Conservation (phyloP, 257 asterid genomes). For the Hygrophila difformis region DNA sequence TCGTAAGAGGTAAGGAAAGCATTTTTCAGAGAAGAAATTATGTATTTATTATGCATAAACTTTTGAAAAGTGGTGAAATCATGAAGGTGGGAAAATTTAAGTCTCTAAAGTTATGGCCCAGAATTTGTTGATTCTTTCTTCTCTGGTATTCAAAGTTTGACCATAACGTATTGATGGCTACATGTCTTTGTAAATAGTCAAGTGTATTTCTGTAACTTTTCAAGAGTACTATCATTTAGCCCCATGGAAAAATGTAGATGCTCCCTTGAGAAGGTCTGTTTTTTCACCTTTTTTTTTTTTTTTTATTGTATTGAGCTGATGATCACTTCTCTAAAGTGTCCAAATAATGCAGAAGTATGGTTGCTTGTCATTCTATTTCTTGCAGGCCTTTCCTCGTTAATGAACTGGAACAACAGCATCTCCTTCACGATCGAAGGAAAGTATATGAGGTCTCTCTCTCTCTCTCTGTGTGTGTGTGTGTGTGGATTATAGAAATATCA, state of each 20-base stretch:
- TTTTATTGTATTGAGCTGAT: not conserved
- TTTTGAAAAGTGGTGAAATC: too few species aligned
- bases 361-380: slow-evolving; percentile 10
- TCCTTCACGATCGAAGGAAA: slow-evolving; percentile 86
- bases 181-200: slow-evolving; percentile 1
- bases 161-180: not conserved
- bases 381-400: slow-evolving; percentile 86
- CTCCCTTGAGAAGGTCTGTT: not conserved
- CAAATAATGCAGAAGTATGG: slow-evolving; percentile 4
- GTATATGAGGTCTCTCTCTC: slow-evolving; percentile 73
- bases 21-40: too few species aligned
- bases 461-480: not conserved
- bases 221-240: not conserved
- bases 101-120: too few species aligned
- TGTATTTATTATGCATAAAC: too few species aligned
- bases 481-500: not conserved
- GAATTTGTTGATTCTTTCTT: too few species aligned
- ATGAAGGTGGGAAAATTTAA: too few species aligned
- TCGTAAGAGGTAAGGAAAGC: too few species aligned
- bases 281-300: not conserved
- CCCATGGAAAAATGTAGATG: not conserved
- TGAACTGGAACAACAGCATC: slow-evolving; percentile 85
- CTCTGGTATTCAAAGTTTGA: not conserved
- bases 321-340: slow-evolving; percentile 2
- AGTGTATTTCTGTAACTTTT: not conserved